Evolutionary conservation across 163 green algal species (phyloP), one percentile per base, ranked within the genome.

Genomic region (Trebouxia gelatinosa): DNA sequence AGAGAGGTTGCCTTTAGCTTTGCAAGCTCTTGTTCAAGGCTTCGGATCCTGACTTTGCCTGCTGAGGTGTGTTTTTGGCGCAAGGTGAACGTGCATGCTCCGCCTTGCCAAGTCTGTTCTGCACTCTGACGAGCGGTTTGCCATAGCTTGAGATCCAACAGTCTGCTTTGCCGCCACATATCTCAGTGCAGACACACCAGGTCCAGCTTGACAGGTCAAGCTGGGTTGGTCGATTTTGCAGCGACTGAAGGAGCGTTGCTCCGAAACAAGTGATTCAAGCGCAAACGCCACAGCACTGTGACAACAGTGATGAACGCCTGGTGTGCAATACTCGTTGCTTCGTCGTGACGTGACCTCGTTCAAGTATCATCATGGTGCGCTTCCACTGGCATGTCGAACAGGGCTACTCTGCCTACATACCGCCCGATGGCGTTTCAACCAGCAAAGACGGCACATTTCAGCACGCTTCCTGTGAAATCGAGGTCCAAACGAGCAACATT

Each of bases 331-430:
- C n/a, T n/a, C n/a, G n/a, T n/a, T n/a, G n/a, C n/a, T n/a, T n/a
- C n/a, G n/a, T n/a, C n/a, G n/a, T n/a, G n/a, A n/a, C n/a, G n/a
- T n/a, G n/a, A 54, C 11, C 43, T 54, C 43, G 43, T 13, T 9
- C 43, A 13, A 54, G 43, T 54, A 23, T 54, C 43, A 23, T 31
- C 16, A 92, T 92, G 88, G 83, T 90, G 1, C 77, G 88, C 6
- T 91, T 91, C 50, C 83, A 87, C 4, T 93, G 88, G 88, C 87
- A 90, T 29, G 88, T 93, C 13, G 88, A 93, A 66, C 81, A 91
- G 67, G 85, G 87, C 5, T 72, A 87, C 4, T 84, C 80, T 21
- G 87, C 87, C 0, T 84, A 77, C 17, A 83, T 89, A 19, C 81
- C 80, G n/a, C 86, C 81, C 3, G 82, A 74, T 16, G 78, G 75